Base-by-base conservation (phyloP, 1,284 basidiomycete species). In the Polyporus tsugae region DNA sequence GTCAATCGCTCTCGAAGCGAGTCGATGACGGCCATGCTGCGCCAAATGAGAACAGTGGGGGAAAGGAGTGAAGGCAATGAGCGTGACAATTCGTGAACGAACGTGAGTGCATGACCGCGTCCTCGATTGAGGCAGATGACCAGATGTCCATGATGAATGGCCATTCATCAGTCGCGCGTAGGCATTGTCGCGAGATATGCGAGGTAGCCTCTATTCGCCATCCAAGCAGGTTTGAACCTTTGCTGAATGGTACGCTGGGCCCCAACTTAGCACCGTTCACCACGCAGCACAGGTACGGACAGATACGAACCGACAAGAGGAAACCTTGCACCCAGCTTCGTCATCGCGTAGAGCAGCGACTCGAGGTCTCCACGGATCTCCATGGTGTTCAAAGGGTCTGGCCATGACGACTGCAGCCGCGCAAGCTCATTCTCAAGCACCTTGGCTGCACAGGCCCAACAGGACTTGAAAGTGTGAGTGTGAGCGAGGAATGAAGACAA, bases 371-470 rank as follows among this genome's bases (percentile, higher is more conserved):
- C 85, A 70, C 89, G 86, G 64, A 89, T 77, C 66, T 89, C 87
- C 64, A 83, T 81, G 62, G 83, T 85, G 75, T 84, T 86, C 73
- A 87, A 80, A 52, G 86, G 82, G 53, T 72, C 71, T 41, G 86
- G 86, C 90, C 89, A 91, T 35, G 86, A 82, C 33, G 84, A 78
- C 75, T 89, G 87, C 69, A 88, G 80, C 70, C 85, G 79, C 68
- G 86, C 83, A 33, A 91, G 82, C 76, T 93, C 90, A 60, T 86
- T 84, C 66, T 89, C 84, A 65, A 93, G 79, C 13, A 88, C 86
- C 75, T 91, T 89, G 63, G 90, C 88, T 33, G 85, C 87, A 63
- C 83, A 84, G 19, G 88, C 88, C 91, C 91, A 93, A 74, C 91
- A 92, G 19, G 88, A 86, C 91, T 92, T 69, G 59, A 62, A 62